Conservation (phyloP, 371 early-diverging fungal species). For the Enteropsectra breve region DNA sequence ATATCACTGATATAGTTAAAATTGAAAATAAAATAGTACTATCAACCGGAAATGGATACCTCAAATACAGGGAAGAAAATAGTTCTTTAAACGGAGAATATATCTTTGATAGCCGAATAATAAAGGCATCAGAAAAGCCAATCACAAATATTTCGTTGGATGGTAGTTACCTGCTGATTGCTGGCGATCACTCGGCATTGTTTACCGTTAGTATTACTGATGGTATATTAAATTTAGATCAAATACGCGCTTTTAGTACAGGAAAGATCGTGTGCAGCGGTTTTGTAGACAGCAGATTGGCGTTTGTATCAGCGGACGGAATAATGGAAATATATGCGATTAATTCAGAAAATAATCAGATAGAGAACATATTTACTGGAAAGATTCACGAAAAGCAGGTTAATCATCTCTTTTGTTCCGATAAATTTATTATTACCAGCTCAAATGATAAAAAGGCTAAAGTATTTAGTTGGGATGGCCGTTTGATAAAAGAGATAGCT, state of each 20-base stretch:
- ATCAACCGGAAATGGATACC: conserved; percentile 4
- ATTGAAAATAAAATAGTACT: conserved; percentile 6
- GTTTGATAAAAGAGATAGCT: background rate
- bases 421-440: background rate
- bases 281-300: too few species aligned
- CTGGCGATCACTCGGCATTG: too few species aligned
- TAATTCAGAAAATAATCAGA: too few species aligned
- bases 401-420: conserved; percentile 6
- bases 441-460: conserved; percentile 21
- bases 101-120: background rate
- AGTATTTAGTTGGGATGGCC: background rate
- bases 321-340: too few species aligned
- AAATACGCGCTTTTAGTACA: too few species aligned
- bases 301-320: too few species aligned
- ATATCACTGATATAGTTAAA: background rate
- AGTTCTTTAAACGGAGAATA: conserved; percentile 1
- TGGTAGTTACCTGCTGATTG: background rate
- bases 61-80: background rate
- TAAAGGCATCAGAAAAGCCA: background rate
- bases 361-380: background rate
- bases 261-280: too few species aligned
- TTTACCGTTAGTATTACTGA: too few species aligned
- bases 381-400: conserved; percentile 1
- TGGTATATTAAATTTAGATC: too few species aligned
- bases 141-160: background rate